A percentile compares a stretch with the other conserved stretches of the same genome.
These are phyloP conservation scores for Tulasnella sp. DNA, from an alignment of 768 basidiomycete genomes.

Conservation along the genomic window DNA sequence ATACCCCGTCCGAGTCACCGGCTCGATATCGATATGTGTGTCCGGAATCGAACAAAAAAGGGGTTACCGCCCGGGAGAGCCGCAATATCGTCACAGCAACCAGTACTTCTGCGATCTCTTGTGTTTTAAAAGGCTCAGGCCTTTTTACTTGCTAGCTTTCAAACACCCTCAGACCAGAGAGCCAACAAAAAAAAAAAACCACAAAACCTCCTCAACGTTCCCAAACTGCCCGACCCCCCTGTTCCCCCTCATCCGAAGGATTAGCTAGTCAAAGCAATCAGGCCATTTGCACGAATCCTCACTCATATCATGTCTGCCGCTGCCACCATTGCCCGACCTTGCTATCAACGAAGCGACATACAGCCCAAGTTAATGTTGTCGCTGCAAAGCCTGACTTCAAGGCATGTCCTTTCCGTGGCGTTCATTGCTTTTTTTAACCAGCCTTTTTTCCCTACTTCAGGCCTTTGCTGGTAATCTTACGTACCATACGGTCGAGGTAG, in stretches of 20 bases:
- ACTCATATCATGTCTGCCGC: background rate
- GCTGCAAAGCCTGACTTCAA: conserved; percentile 19
- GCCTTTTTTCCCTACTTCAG: conserved; percentile 34
- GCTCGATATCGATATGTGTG: too few relatives aligned
- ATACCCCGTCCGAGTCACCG: background rate
- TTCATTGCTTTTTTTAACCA: conserved; percentile 18
- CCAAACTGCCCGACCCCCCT: conserved; percentile 2
- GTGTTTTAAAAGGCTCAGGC: background rate
- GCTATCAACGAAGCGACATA: conserved; percentile 25
- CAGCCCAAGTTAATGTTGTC: conserved; percentile 14
- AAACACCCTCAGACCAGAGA: background rate
- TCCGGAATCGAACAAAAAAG: too few relatives aligned
- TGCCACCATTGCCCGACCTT: background rate
- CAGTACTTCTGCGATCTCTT: too few relatives aligned
- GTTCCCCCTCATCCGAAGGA: conserved; percentile 11
- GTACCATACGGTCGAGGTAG: conserved; percentile 88
- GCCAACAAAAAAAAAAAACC: background rate
- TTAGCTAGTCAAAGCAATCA: conserved; percentile 16
- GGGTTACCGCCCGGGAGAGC: too few relatives aligned
- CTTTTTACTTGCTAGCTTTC: background rate
- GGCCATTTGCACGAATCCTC: conserved; percentile 9
- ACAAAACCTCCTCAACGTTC: background rate
- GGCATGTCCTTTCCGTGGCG: conserved; percentile 25
- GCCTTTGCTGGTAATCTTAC: conserved; percentile 95
- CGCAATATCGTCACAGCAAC: too few relatives aligned